Evolutionary conservation across 164 flowering plant genomes (phyloP).

Genomic region (Tetracentron sinense): DNA sequence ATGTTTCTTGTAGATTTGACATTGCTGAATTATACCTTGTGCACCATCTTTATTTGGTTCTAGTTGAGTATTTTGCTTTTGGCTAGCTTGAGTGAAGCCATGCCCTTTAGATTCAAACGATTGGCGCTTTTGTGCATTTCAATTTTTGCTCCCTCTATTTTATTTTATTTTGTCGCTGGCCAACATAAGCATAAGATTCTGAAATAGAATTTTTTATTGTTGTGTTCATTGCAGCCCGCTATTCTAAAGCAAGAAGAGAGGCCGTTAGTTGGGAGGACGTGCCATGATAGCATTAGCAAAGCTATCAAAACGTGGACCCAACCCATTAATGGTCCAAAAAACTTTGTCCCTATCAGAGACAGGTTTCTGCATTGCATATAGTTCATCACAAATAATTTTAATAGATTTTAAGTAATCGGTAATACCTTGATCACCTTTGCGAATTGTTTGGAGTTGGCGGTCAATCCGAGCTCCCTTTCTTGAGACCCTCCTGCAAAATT

Average conservation of each 20-base stretch:
- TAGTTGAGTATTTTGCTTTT: background rate
- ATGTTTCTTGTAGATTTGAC: background rate
- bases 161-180: background rate
- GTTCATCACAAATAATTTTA: background rate
- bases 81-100: background rate
- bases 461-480: background rate
- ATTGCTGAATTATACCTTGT: background rate
- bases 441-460: background rate
- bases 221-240: background rate
- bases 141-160: background rate
- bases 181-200: background rate
- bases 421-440: background rate
- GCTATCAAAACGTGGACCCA: background rate
- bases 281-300: background rate
- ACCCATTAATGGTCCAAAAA: too few species aligned
- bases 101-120: background rate
- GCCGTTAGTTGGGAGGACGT: background rate
- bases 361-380: too few species aligned
- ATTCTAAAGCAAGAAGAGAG: background rate
- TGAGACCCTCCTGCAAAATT: too few species aligned
- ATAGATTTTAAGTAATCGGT: too few species aligned
- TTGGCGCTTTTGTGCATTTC: too few species aligned
- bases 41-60: background rate
- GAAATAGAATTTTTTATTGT: background rate
- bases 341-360: too few species aligned